Evolutionary conservation across 305 asterid genomes (phyloP).

Genomic region (Fraxinus angustifolia): DNA sequence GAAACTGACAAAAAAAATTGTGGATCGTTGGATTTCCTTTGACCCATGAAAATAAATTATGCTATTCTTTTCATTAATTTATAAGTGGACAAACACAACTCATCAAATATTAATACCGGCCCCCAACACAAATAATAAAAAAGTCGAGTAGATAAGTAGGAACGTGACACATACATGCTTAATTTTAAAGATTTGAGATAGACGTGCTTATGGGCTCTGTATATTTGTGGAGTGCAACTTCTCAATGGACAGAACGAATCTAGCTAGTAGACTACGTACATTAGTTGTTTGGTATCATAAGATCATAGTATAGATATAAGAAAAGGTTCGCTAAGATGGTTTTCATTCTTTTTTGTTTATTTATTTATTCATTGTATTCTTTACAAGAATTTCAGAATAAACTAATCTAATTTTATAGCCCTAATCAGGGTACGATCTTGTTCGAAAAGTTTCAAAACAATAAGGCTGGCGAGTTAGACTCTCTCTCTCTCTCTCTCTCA

Average conservation of each 20-base stretch:
- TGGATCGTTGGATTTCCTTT: not conserved
- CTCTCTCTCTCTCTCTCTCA: not conserved
- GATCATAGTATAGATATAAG: too few species aligned
- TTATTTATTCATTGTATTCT: too few species aligned
- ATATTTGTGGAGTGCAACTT: too few species aligned
- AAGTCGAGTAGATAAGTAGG: not conserved
- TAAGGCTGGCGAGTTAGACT: not conserved
- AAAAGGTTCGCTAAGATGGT: too few species aligned
- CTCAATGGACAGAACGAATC: too few species aligned
- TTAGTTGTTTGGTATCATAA: too few species aligned
- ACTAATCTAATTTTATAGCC: not conserved
- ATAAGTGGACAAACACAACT: not conserved
- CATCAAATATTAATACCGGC: not conserved
- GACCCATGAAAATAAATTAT: not conserved
- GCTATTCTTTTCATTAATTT: not conserved
- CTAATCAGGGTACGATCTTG: not conserved
- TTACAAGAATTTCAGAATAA: too few species aligned
- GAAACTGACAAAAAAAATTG: not conserved
- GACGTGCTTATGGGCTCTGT: too few species aligned
- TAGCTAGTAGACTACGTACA: too few species aligned
- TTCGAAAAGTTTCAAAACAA: not conserved
- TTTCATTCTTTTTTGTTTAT: too few species aligned
- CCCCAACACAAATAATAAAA: not conserved
- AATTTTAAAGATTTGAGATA: too few species aligned
- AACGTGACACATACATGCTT: not conserved